Evolutionary conservation across 768 basidiomycete species (phyloP).

Genomic region (Collybia sp.): DNA sequence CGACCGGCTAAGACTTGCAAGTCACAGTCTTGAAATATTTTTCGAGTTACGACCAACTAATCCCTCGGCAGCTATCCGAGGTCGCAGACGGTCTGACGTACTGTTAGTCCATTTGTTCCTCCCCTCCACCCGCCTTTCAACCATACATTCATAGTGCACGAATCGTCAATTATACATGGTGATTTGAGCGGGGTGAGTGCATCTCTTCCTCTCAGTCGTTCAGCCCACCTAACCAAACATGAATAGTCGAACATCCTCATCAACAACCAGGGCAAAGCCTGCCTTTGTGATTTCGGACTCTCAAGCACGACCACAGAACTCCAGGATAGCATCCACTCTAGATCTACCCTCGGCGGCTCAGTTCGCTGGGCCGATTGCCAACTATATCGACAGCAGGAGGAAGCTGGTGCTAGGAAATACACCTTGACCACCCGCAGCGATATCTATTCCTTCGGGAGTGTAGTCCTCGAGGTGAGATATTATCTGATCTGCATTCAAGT

Average conservation of each 20-base stretch:
- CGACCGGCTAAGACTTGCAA: slow-evolving; percentile 30
- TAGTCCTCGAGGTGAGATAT: slow-evolving; percentile 33
- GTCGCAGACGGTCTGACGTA: slow-evolving; percentile 34
- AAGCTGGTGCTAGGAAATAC: slow-evolving; percentile 14
- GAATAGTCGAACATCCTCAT: slow-evolving; percentile 43
- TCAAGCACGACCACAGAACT: slow-evolving; percentile 33
- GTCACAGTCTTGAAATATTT: slow-evolving; percentile 3
- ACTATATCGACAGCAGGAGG: slow-evolving; percentile 26
- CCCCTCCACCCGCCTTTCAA: neutral
- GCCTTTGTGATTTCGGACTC: slow-evolving; percentile 42
- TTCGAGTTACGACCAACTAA: neutral
- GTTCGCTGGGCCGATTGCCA: slow-evolving; percentile 44
- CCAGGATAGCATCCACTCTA: slow-evolving; percentile 21
- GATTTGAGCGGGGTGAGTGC: slow-evolving; percentile 35
- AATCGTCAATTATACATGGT: slow-evolving; percentile 33
- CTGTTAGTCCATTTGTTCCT: slow-evolving; percentile 18
- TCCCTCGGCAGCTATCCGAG: slow-evolving; percentile 25
- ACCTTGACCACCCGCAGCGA: slow-evolving; percentile 29
- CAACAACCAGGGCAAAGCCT: slow-evolving; percentile 32
- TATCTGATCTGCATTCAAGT: too few species aligned
- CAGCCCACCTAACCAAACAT: slow-evolving; percentile 5
- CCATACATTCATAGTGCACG: slow-evolving; percentile 24
- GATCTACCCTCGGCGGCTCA: slow-evolving; percentile 36
- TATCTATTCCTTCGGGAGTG: slow-evolving; percentile 42
- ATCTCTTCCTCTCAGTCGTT: neutral